Evolutionary conservation across 2,329 filamentous ascomycete genomes (phyloP).

Genomic region (Talaromyces sp.): DNA sequence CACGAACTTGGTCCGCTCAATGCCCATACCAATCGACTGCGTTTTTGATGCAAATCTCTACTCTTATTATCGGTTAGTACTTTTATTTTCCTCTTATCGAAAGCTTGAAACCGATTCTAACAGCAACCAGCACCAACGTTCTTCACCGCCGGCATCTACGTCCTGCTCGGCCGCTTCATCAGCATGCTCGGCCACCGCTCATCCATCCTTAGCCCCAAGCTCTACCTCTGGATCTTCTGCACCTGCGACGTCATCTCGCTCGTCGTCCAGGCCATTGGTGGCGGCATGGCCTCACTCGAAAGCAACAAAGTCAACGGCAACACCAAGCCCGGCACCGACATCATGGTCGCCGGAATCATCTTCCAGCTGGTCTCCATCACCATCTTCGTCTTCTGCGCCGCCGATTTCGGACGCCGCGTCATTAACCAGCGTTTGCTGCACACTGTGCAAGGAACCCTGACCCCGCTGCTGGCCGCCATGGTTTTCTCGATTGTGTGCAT

Average conservation of each 20-base stretch:
- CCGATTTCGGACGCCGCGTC: slow-evolving; percentile 41
- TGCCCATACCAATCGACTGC: slow-evolving; percentile 47
- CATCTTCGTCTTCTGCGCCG: slow-evolving; percentile 47
- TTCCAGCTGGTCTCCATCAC: slow-evolving; percentile 54
- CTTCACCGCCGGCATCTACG: slow-evolving; percentile 49
- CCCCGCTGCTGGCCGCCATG: slow-evolving; percentile 34
- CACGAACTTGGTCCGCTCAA: slow-evolving; percentile 43
- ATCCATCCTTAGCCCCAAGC: slow-evolving; percentile 37
- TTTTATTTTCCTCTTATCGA: background rate
- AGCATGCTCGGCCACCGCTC: slow-evolving; percentile 38
- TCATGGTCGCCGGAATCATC: slow-evolving; percentile 52
- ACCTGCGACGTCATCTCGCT: slow-evolving; percentile 52
- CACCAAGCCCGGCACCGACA: slow-evolving; percentile 45
- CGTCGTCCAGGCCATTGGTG: slow-evolving; percentile 52
- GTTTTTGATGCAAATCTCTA: slow-evolving; percentile 49
- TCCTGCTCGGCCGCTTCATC: slow-evolving; percentile 47
- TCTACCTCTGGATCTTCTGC: slow-evolving; percentile 49
- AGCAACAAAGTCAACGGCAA: slow-evolving; percentile 42
- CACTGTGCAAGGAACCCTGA: slow-evolving; percentile 20
- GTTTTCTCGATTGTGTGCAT: slow-evolving; percentile 41
- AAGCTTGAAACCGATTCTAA: background rate
- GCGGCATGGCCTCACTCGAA: slow-evolving; percentile 43
- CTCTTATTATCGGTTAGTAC: slow-evolving; percentile 30
- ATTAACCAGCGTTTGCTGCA: slow-evolving; percentile 21
- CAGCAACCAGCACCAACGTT: slow-evolving; percentile 39